Conservation (phyloP, 2,329 filamentous ascomycete species). For the Hypoxylon sp. region DNA sequence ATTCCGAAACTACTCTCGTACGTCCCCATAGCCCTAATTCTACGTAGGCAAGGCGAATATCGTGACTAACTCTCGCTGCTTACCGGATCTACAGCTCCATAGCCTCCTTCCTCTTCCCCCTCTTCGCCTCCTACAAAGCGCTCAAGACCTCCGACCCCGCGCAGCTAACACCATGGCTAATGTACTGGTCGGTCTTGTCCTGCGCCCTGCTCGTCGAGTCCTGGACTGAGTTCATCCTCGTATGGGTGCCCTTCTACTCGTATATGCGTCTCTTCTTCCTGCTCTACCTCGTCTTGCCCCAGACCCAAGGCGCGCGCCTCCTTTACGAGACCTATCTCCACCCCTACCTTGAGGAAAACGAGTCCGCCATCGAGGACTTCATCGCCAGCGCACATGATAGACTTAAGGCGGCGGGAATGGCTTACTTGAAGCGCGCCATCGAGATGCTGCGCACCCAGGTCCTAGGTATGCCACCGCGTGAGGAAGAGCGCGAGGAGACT, state of each 20-base stretch:
- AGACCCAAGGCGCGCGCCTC: slow-evolving; percentile 90
- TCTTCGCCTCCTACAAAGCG: slow-evolving; percentile 98
- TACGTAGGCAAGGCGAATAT: background rate
- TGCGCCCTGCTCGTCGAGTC: slow-evolving; percentile 86
- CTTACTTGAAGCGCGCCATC: slow-evolving; percentile 78
- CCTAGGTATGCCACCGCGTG: slow-evolving; percentile 78
- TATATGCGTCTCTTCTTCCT: slow-evolving; percentile 90
- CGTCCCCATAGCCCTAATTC: slow-evolving; percentile 51
- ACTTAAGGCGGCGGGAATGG: slow-evolving; percentile 80
- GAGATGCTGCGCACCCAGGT: slow-evolving; percentile 81
- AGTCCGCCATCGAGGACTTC: slow-evolving; percentile 88
- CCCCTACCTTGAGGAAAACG: slow-evolving; percentile 89
- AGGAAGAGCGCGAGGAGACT: slow-evolving; percentile 55
- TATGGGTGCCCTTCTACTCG: slow-evolving; percentile 94
- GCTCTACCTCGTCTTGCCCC: slow-evolving; percentile 95
- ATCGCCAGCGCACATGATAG: slow-evolving; percentile 86
- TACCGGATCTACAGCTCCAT: slow-evolving; percentile 71
- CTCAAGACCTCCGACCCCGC: slow-evolving; percentile 92
- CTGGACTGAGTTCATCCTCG: slow-evolving; percentile 87
- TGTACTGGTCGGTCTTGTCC: slow-evolving; percentile 97
- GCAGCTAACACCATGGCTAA: slow-evolving; percentile 95
- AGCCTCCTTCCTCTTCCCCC: slow-evolving; percentile 90
- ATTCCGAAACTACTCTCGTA: slow-evolving; percentile 75
- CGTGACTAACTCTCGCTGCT: slow-evolving; percentile 22
- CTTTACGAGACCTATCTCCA: slow-evolving; percentile 89